Evolutionary conservation across 331 rosid species (phyloP).

Genomic region (Quercus tomentella): DNA sequence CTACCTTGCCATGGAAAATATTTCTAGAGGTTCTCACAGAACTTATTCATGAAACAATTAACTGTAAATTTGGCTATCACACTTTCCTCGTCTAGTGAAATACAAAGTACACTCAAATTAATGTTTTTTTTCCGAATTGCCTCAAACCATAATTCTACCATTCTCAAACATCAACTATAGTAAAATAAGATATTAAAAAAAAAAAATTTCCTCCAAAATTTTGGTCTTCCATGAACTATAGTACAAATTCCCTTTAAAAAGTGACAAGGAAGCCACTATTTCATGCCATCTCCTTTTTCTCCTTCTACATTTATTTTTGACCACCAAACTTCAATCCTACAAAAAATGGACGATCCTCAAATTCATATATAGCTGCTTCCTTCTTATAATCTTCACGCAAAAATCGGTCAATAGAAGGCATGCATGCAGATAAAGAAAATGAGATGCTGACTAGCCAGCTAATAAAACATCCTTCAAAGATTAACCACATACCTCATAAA

Average conservation of each 20-base stretch:
- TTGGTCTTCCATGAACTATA: constrained; percentile 18
- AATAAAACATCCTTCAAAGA: constrained; percentile 9
- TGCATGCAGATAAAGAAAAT: constrained; percentile 8
- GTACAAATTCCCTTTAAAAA: constrained; percentile 21
- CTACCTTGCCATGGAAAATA: not conserved
- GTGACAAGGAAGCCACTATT: constrained; percentile 11
- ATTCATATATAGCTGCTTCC: too few species aligned
- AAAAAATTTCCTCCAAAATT: constrained; percentile 23
- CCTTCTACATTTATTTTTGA: constrained; percentile 12
- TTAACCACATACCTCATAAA: constrained; percentile 13
- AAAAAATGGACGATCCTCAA: too few species aligned
- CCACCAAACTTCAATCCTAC: constrained; percentile 21
- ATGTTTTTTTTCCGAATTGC: constrained; percentile 7
- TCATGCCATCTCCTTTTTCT: not conserved
- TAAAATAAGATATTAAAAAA: not conserved
- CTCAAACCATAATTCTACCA: not conserved
- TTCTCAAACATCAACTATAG: constrained; percentile 15
- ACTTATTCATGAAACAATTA: not conserved
- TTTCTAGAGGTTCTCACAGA: not conserved
- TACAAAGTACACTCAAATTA: constrained; percentile 8
- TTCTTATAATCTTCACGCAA: constrained; percentile 19
- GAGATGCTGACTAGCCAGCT: constrained; percentile 3
- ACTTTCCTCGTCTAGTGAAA: not conserved
- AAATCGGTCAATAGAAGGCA: constrained; percentile 21
- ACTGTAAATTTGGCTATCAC: not conserved